phyloP scores from a whole-genome alignment of 352 stramenopile species.

The Blastocystis sp. region DNA sequence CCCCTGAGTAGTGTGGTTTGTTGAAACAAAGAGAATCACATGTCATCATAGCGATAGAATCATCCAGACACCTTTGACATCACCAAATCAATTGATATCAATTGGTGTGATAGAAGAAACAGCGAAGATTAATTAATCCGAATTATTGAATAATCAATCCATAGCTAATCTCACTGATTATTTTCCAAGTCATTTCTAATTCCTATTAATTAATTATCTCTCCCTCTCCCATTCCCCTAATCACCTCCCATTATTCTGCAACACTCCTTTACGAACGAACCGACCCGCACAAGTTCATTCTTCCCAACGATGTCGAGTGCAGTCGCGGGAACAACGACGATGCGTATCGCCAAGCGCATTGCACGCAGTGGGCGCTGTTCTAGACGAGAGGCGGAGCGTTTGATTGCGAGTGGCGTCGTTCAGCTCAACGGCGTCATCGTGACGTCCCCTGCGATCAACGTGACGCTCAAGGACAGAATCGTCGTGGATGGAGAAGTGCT shows the following conservation, averaged over 20 bases:
- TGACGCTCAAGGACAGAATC: constrained; percentile 65
- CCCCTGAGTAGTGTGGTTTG: constrained; percentile 6
- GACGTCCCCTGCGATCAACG: constrained; percentile 61
- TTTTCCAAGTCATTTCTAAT: not conserved
- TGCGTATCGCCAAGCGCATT: constrained; percentile 72
- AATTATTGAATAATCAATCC: not conserved
- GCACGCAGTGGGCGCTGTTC: constrained; percentile 72
- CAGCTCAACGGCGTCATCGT: constrained; percentile 69
- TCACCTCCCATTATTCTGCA: too few relatives aligned
- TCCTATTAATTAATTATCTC: too few relatives aligned
- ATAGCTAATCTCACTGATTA: not conserved
- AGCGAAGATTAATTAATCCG: not conserved
- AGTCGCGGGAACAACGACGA: not conserved
- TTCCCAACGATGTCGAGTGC: not conserved
- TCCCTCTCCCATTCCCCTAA: too few relatives aligned
- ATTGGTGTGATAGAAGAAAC: not conserved
- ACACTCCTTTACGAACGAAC: too few relatives aligned
- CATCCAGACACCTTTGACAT: not conserved
- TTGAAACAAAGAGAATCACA: constrained; percentile 4
- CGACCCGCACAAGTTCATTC: not conserved
- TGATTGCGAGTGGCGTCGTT: constrained; percentile 69
- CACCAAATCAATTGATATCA: not conserved
- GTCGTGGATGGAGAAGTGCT: constrained; percentile 65
- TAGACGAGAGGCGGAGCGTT: constrained; percentile 70
- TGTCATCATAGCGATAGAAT: not conserved